These are phyloP conservation scores for Verticillium dahliae DNA, from an alignment of 2,329 filamentous ascomycete genomes.

Conservation along the genomic window DNA sequence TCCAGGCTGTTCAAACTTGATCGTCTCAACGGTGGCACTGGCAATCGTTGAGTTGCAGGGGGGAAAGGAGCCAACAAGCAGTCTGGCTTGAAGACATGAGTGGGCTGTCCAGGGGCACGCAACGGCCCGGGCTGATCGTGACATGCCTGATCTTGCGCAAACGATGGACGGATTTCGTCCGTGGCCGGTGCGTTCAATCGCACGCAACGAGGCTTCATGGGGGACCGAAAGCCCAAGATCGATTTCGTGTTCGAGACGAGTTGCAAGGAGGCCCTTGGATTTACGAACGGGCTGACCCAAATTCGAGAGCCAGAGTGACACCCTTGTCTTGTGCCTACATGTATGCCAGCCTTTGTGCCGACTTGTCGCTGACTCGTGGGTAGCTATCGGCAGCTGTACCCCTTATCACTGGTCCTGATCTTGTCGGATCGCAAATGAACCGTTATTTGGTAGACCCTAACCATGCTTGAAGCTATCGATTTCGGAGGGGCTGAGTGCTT, in stretches of 20 bases:
- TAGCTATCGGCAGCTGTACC: background rate
- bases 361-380: background rate
- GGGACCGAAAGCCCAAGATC: background rate
- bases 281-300: background rate
- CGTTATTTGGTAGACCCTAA: background rate
- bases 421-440: background rate
- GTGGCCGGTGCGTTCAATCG: background rate
- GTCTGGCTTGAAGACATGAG: background rate
- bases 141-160: background rate
- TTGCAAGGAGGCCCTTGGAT: background rate
- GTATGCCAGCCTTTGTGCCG: background rate
- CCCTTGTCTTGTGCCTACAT: background rate
- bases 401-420: background rate
- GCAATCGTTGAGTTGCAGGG: background rate
- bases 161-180: background rate
- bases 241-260: background rate
- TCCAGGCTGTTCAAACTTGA: background rate
- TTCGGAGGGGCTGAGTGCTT: background rate
- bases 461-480: background rate
- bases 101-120: background rate
- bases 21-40: background rate
- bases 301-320: background rate
- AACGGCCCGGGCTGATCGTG: background rate
- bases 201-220: background rate
- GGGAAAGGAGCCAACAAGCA: background rate